Base-by-base conservation (phyloP, 2,329 filamentous ascomycete genomes). In the Neopestalotiopsis sp. region DNA sequence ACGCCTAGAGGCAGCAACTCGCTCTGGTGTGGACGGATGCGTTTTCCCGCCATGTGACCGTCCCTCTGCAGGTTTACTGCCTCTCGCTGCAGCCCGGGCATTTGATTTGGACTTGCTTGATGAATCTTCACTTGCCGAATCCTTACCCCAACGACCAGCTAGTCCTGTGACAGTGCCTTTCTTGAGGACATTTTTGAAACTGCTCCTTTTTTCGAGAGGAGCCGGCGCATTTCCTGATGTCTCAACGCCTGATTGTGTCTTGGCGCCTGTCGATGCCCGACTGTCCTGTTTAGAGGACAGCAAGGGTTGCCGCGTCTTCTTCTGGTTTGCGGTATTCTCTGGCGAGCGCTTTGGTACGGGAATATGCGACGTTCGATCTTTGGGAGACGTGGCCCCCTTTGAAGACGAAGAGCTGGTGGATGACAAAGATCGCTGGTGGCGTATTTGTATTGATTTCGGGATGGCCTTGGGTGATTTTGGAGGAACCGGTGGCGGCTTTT, bases 161-260 rank as follows among this genome's bases (percentile, higher is more conserved):
- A 88, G 74, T 1, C 83, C 81, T 45, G 85, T 82, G 28, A 81
- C 80, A 6, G 84, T 79, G 2, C 85, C 81, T 68, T 85, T 86
- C 67, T 81, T 86, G n/a, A 90, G 76, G 3, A 82, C 87, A 67
- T 85, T 84, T 45, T 85, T 84, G 57, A 89, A 76, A 1, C 84
- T 78, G 1, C 77, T 74, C 69, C 79, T 86, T 73, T 85, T 88
- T 61, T 87, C 85, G 10, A 69, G 64, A 0, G 72, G 32, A 32
- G 76, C 24, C 40, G 45, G 45, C 6, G 14, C 20, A 52, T 52
- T 59, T 59, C 24, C 30, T 59, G 75, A 49, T 14, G 74, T 17
- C 17, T 74, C 64, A 32, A 73, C 76, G 69, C 74, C 78, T 17
- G 69, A 10, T 34, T 24, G 20, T 3, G 6, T 42, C 30, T 40